A percentile compares a stretch with the other conserved stretches of the same genome.
phyloP scores from a whole-genome alignment of 2,329 filamentous ascomycete genomes.

The Fonsecaea monophora region DNA sequence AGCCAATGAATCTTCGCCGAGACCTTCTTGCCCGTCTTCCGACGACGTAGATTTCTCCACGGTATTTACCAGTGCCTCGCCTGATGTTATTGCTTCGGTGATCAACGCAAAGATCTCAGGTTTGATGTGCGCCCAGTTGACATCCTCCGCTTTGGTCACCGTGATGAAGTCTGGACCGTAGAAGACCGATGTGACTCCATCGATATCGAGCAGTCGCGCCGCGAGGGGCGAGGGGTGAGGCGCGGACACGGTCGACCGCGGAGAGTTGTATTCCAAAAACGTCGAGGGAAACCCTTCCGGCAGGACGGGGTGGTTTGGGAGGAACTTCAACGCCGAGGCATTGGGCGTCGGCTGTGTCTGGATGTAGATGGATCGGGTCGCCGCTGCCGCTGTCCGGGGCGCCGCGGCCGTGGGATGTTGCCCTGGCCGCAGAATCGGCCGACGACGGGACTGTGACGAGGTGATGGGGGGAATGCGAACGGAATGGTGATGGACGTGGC shows the following conservation, averaged over 20 bases:
- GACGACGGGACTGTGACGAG: slow-evolving; percentile 54
- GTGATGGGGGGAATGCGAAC: slow-evolving; percentile 54
- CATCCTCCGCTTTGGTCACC: slow-evolving; percentile 85
- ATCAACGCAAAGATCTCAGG: slow-evolving; percentile 95
- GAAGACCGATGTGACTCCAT: slow-evolving; percentile 93
- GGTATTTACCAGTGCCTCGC: slow-evolving; percentile 78
- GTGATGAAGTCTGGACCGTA: slow-evolving; percentile 97
- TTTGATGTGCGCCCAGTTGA: slow-evolving; percentile 92
- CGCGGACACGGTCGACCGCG: slow-evolving; percentile 84
- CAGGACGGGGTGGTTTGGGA: slow-evolving; percentile 86
- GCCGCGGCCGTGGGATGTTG: slow-evolving; percentile 46
- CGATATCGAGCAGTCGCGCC: slow-evolving; percentile 87
- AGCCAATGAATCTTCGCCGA: slow-evolving; percentile 71
- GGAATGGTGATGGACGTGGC: slow-evolving; percentile 47
- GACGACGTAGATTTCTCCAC: slow-evolving; percentile 63
- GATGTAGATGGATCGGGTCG: slow-evolving; percentile 86
- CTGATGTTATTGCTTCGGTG: slow-evolving; percentile 86
- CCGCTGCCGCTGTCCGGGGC: slow-evolving; percentile 13
- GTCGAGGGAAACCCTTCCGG: slow-evolving; percentile 74
- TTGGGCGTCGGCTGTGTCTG: slow-evolving; percentile 96
- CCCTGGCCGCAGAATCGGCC: slow-evolving; percentile 54
- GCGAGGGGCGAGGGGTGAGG: slow-evolving; percentile 92
- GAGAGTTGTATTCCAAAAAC: slow-evolving; percentile 90
- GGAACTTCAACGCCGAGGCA: slow-evolving; percentile 91
- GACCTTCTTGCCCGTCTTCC: slow-evolving; percentile 57